phyloP scores from a whole-genome alignment of 257 asterid genomes.

The Nicotiana benthamiana region DNA sequence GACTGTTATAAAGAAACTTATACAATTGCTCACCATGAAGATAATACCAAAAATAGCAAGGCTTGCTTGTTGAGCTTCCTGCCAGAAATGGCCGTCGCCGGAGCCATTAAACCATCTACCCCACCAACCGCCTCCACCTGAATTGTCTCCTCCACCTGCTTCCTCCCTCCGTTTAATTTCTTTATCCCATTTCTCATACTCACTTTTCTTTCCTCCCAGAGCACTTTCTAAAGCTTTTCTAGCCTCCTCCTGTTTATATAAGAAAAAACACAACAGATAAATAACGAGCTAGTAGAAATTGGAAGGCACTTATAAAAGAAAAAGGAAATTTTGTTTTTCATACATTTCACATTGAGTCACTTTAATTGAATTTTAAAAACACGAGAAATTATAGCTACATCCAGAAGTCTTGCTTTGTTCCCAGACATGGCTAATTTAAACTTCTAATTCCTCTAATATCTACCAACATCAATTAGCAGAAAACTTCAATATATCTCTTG shows the following conservation, averaged over 20 bases:
- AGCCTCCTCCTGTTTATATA: slow-evolving; percentile 65
- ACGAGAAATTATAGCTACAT: not conserved
- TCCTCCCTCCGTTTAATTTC: slow-evolving; percentile 81
- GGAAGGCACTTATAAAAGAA: not conserved
- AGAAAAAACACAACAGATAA: slow-evolving; percentile 6
- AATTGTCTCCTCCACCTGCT: slow-evolving; percentile 71
- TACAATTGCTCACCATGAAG: slow-evolving; percentile 37
- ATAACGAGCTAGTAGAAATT: not conserved
- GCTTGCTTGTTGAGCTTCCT: slow-evolving; percentile 80
- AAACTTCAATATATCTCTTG: not conserved
- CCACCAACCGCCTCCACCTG: slow-evolving; percentile 88
- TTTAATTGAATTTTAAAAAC: not conserved
- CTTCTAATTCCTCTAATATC: not conserved
- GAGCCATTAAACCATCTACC: slow-evolving; percentile 69
- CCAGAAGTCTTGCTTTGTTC: not conserved
- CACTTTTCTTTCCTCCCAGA: slow-evolving; percentile 73
- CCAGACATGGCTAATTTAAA: not conserved
- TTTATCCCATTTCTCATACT: slow-evolving; percentile 83
- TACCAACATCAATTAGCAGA: not conserved
- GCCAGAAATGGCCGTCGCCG: slow-evolving; percentile 80
- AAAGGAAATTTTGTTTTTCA: not conserved
- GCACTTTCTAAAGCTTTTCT: slow-evolving; percentile 90
- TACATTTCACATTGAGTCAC: not conserved
- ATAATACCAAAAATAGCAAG: slow-evolving; percentile 68
- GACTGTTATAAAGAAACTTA: not conserved